A percentile compares a stretch with the other conserved stretches of the same genome.
Conservation (phyloP, 495 filamentous ascomycete species). For the Letharia lupina region DNA sequence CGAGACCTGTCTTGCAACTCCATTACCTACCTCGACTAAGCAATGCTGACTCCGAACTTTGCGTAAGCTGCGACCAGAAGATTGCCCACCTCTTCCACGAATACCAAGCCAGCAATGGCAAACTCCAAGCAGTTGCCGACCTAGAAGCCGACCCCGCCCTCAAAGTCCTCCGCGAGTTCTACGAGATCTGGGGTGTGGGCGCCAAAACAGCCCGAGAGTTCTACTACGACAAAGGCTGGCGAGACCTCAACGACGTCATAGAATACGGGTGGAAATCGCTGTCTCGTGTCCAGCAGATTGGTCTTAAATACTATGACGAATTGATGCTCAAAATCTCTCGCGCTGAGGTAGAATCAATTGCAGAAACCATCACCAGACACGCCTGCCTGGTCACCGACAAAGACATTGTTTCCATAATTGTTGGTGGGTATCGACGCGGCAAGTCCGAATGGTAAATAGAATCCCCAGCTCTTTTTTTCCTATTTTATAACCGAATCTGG, state of each 20-base stretch:
- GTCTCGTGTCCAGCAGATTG: slow-evolving; percentile 80
- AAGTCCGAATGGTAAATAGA: slow-evolving; percentile 42
- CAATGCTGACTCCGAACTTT: not conserved
- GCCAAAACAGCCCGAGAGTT: slow-evolving; percentile 75
- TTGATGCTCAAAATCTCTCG: slow-evolving; percentile 64
- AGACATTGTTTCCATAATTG: slow-evolving; percentile 63
- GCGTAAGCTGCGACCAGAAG: slow-evolving; percentile 63
- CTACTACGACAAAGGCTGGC: slow-evolving; percentile 68
- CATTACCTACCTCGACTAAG: not conserved
- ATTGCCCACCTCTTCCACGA: slow-evolving; percentile 72
- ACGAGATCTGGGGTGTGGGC: slow-evolving; percentile 85
- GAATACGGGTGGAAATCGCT: slow-evolving; percentile 72
- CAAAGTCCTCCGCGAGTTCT: slow-evolving; percentile 57
- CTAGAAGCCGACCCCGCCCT: slow-evolving; percentile 57
- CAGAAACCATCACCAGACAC: slow-evolving; percentile 48
- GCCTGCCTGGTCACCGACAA: slow-evolving; percentile 43
- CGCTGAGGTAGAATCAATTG: slow-evolving; percentile 64
- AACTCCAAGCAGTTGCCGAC: slow-evolving; percentile 52
- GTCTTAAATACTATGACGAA: slow-evolving; percentile 87
- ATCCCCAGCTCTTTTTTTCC: not conserved
- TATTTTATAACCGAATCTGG: not conserved
- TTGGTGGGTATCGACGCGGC: slow-evolving; percentile 79
- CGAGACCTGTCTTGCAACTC: too few relatives aligned
- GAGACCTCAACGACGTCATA: slow-evolving; percentile 72
- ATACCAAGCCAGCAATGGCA: slow-evolving; percentile 52